Conservation (phyloP, 2,329 filamentous ascomycete genomes). For the Ascomycota sp. region DNA sequence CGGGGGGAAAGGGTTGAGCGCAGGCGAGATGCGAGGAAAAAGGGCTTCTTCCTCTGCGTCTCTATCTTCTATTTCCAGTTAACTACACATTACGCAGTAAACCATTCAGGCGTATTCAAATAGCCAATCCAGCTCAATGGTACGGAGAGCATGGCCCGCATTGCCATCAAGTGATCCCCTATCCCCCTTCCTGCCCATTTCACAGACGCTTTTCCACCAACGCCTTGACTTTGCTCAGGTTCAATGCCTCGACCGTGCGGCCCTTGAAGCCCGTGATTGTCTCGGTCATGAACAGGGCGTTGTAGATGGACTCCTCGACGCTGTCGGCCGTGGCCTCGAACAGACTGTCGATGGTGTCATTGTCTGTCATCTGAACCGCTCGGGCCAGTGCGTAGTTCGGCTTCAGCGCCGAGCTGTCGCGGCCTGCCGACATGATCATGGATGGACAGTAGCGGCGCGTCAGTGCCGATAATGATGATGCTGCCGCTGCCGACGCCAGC, state of each 20-base stretch:
- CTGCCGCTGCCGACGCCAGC: slow-evolving; percentile 15
- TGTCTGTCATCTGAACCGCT: slow-evolving; percentile 20
- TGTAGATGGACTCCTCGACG: slow-evolving; percentile 46
- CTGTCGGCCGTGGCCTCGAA: slow-evolving; percentile 42
- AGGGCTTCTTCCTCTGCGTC: too few relatives aligned
- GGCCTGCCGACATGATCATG: slow-evolving; percentile 6
- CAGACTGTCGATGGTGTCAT: slow-evolving; percentile 37
- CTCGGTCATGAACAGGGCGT: slow-evolving; percentile 39
- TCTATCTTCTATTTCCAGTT: too few relatives aligned
- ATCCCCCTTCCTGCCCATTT: too few relatives aligned
- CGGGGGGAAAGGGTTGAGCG: too few relatives aligned
- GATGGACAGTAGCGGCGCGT: slow-evolving; percentile 11
- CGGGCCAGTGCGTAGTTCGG: slow-evolving; percentile 16
- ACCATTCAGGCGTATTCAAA: too few relatives aligned
- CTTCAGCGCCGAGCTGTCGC: slow-evolving; percentile 15
- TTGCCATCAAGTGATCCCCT: too few relatives aligned
- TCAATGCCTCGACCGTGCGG: slow-evolving; percentile 25
- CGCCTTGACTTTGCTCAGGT: slow-evolving; percentile 22
- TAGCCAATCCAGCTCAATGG: too few relatives aligned
- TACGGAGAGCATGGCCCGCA: too few relatives aligned
- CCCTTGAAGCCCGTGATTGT: slow-evolving; percentile 34
- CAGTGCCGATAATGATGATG: slow-evolving; percentile 13
- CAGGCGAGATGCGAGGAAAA: too few relatives aligned
- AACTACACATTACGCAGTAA: too few relatives aligned
- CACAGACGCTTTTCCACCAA: slow-evolving; percentile 21